Percentiles rank a stretch among this genome's conserved stretches.
Conservation (phyloP, 1,284 basidiomycete genomes). For the Naganishia albida region DNA sequence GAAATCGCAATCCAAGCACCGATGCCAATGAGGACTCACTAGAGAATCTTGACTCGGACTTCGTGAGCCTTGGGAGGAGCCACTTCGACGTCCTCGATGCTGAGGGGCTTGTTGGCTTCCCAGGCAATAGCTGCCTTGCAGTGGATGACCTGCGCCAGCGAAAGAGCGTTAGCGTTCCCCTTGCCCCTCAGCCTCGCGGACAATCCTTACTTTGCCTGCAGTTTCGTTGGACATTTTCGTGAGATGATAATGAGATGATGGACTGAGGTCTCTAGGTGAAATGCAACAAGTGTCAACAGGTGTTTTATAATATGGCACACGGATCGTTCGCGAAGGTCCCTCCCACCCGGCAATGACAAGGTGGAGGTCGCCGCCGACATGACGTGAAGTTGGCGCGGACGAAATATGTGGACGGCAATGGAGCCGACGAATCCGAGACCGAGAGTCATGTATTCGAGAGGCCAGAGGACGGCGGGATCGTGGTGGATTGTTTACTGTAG, state of each 20-base stretch:
- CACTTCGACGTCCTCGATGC: constrained; percentile 89
- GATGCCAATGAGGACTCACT: constrained; percentile 58
- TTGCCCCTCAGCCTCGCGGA: not conserved
- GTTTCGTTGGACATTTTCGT: constrained; percentile 24
- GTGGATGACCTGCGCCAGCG: constrained; percentile 62
- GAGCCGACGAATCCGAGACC: too few relatives aligned
- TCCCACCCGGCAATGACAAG: not conserved
- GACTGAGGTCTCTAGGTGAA: not conserved
- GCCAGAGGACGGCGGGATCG: too few relatives aligned
- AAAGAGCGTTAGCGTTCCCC: not conserved
- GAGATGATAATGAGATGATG: not conserved
- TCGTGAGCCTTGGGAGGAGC: constrained; percentile 86
- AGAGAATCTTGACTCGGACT: constrained; percentile 88
- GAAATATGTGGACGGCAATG: not conserved
- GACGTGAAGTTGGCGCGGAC: not conserved
- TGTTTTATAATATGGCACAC: not conserved
- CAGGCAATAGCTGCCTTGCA: constrained; percentile 97
- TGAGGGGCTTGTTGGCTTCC: constrained; percentile 83
- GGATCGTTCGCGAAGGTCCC: too few relatives aligned
- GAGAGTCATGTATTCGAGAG: too few relatives aligned
- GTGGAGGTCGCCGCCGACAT: not conserved
- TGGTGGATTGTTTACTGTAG: too few relatives aligned
- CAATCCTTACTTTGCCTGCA: constrained; percentile 16
- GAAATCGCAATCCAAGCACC: not conserved
- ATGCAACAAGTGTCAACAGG: not conserved